Evolutionary conservation across 352 stramenopile species (phyloP).

Genomic region (Pythium utonaiense): DNA sequence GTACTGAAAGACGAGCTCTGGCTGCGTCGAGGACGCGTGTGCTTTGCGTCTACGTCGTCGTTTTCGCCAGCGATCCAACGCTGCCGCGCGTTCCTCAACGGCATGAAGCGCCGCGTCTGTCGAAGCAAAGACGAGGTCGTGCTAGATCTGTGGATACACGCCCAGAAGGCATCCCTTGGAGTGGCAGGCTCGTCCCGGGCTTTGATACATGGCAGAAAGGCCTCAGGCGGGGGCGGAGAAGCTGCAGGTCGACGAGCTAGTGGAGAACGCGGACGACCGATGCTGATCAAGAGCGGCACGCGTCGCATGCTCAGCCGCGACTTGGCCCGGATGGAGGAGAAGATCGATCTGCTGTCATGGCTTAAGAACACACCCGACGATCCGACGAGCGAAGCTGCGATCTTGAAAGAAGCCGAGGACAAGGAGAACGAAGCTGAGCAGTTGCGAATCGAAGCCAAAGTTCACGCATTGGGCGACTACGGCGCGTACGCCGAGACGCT

Average conservation of each 20-base stretch:
- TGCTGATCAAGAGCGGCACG: constrained; percentile 20
- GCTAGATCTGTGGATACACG: constrained; percentile 21
- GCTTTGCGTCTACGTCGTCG: constrained; percentile 39
- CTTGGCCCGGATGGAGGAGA: constrained; percentile 21
- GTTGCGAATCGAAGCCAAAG: neutral
- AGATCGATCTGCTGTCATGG: constrained; percentile 25
- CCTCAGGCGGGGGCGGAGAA: neutral
- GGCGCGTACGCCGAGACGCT: constrained; percentile 47
- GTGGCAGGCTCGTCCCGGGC: neutral
- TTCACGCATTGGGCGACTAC: constrained; percentile 33
- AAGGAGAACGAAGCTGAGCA: constrained; percentile 13
- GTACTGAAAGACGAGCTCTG: constrained; percentile 54
- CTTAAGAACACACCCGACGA: constrained; percentile 20
- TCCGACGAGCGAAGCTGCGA: constrained; percentile 6
- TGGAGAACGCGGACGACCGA: neutral
- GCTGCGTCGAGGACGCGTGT: constrained; percentile 48
- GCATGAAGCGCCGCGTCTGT: constrained; percentile 41
- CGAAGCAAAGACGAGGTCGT: constrained; percentile 23
- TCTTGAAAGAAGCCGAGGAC: constrained; percentile 10
- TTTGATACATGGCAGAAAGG: neutral
- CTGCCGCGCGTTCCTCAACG: constrained; percentile 58
- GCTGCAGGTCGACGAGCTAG: neutral
- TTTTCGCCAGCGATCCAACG: constrained; percentile 41
- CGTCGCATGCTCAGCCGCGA: constrained; percentile 24
- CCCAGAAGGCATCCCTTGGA: neutral